Conservation (phyloP, 2,329 filamentous ascomycete species). For the Talaromyces amestolkiae region DNA sequence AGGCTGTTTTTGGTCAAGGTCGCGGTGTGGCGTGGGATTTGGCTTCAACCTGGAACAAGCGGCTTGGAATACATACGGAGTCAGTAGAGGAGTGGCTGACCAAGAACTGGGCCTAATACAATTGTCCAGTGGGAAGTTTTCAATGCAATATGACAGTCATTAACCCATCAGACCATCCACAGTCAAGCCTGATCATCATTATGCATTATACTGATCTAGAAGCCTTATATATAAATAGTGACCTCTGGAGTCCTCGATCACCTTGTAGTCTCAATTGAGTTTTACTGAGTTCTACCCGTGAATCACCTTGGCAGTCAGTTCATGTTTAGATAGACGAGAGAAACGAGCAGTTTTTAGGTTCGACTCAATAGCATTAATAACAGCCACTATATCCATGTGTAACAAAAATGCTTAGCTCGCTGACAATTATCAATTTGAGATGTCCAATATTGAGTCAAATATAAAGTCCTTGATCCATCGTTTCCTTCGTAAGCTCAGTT, state of each 20-base stretch:
- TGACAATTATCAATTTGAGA: neutral
- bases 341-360: neutral
- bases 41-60: slow-evolving; percentile 52
- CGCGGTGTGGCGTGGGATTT: slow-evolving; percentile 60
- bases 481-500: neutral
- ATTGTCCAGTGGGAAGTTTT: too few relatives aligned
- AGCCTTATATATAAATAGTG: neutral
- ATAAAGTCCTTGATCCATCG: neutral
- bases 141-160: too few relatives aligned
- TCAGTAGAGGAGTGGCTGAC: neutral
- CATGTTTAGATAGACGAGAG: neutral
- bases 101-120: neutral
- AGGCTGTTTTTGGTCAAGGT: slow-evolving; percentile 58
- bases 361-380: neutral
- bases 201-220: too few relatives aligned
- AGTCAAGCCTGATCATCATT: too few relatives aligned
- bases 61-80: neutral
- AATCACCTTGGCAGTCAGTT: too few relatives aligned
- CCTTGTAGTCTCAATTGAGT: too few relatives aligned
- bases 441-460: neutral
- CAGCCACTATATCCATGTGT: neutral
- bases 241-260: neutral
- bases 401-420: neutral
- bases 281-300: too few relatives aligned
- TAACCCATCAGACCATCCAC: too few relatives aligned